Percentiles rank a stretch among this genome's conserved stretches.
These are phyloP conservation scores for Polygonum maritimum DNA, from an alignment of 148 eudicot species.

Conservation along the genomic window DNA sequence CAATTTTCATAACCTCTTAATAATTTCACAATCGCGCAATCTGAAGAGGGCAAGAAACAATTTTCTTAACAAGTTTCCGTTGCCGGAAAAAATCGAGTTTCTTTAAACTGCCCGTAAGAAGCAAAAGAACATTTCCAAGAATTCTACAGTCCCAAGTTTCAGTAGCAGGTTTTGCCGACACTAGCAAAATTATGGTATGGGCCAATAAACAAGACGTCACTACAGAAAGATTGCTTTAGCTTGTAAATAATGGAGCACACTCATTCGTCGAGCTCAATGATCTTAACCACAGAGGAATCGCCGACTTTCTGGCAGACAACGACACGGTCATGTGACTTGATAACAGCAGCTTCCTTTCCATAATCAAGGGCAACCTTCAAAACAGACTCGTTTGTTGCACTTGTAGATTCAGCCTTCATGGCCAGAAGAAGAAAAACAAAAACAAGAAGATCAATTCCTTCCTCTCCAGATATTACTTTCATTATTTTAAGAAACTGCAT, in stretches of 20 bases:
- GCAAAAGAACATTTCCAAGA: not conserved
- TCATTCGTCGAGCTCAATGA: slow-evolving; percentile 78
- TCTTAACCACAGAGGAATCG: slow-evolving; percentile 89
- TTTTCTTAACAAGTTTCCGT: not conserved
- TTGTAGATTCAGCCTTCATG: slow-evolving; percentile 78
- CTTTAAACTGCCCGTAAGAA: not conserved
- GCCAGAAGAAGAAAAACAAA: not conserved
- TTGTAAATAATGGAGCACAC: not conserved
- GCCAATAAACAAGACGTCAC: not conserved
- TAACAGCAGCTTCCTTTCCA: slow-evolving; percentile 72
- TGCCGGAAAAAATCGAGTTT: not conserved
- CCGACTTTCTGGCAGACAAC: slow-evolving; percentile 89
- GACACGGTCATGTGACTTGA: slow-evolving; percentile 88
- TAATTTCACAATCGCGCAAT: not conserved
- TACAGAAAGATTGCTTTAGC: not conserved
- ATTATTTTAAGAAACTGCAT: not conserved
- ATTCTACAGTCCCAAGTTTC: not conserved
- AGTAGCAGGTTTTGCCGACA: not conserved
- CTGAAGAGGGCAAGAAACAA: not conserved
- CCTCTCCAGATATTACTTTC: not conserved
- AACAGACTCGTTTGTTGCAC: slow-evolving; percentile 67
- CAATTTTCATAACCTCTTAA: not conserved
- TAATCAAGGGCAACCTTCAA: slow-evolving; percentile 89
- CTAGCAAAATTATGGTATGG: slow-evolving; percentile 6
- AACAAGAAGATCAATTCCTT: not conserved